Percentiles rank a stretch among this genome's conserved stretches.
These are phyloP conservation scores for Jamesozyma gamospora DNA, from an alignment of 805 yeast species.

Conservation along the genomic window DNA sequence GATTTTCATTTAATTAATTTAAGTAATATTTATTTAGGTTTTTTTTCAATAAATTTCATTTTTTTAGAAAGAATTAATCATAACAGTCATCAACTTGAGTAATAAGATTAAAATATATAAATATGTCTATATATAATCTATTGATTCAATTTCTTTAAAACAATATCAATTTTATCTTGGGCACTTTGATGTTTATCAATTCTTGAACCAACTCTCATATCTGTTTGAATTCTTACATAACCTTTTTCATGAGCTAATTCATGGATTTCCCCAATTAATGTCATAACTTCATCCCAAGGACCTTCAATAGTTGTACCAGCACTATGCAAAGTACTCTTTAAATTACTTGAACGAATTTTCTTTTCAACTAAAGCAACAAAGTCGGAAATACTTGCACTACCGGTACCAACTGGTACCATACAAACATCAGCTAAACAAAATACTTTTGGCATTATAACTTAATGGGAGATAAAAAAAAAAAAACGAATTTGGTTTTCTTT, in stretches of 20 bases:
- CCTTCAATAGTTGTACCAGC: slow-evolving; percentile 91
- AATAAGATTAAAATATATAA: not conserved
- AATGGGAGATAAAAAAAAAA: no score
- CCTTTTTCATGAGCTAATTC: slow-evolving; percentile 62
- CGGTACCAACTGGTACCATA: slow-evolving; percentile 79
- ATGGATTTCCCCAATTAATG: slow-evolving; percentile 68
- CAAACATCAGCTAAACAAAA: slow-evolving; percentile 81
- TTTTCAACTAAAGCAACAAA: slow-evolving; percentile 65
- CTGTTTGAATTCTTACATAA: slow-evolving; percentile 71
- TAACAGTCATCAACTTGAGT: no score
- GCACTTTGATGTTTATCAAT: slow-evolving; percentile 65
- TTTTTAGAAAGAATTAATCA: not conserved
- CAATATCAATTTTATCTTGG: slow-evolving; percentile 60
- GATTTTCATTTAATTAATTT: not conserved
- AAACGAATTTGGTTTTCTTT: no score
- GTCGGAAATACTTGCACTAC: slow-evolving; percentile 66
- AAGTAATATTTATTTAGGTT: not conserved
- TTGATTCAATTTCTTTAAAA: slow-evolving; percentile 35
- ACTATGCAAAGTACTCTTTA: slow-evolving; percentile 67
- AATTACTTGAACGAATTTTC: slow-evolving; percentile 48
- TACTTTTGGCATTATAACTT: slow-evolving; percentile 23
- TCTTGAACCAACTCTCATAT: slow-evolving; percentile 80
- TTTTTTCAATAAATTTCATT: not conserved
- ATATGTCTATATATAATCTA: no score
- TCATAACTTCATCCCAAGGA: slow-evolving; percentile 85